Evolutionary conservation across 768 basidiomycete genomes (phyloP).

Genomic region (Chalciporus pseudorubinellus): DNA sequence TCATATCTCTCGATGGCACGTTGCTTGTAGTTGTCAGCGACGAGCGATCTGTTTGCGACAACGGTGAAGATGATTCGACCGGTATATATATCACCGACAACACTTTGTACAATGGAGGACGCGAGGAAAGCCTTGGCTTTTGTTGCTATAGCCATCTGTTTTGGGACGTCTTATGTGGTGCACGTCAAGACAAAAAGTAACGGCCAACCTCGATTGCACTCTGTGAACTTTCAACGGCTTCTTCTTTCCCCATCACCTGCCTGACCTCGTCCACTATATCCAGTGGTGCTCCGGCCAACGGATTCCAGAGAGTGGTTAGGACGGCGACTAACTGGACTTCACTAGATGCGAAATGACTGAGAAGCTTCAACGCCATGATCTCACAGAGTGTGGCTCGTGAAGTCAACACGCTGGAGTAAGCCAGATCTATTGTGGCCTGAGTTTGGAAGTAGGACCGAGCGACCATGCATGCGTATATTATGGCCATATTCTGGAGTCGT

Average conservation of each 20-base stretch:
- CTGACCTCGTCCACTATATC: conserved; percentile 70
- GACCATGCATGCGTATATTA: conserved; percentile 75
- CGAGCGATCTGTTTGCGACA: conserved; percentile 63
- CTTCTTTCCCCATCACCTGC: conserved; percentile 51
- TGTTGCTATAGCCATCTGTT: conserved; percentile 85
- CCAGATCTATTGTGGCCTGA: conserved; percentile 66
- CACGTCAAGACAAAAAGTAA: neutral
- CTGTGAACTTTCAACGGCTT: conserved; percentile 59
- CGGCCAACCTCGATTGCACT: conserved; percentile 80
- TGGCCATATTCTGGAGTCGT: conserved; percentile 67
- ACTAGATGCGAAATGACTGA: conserved; percentile 68
- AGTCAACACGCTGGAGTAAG: conserved; percentile 70
- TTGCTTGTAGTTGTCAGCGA: conserved; percentile 89
- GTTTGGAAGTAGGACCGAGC: conserved; percentile 76
- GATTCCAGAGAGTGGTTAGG: conserved; percentile 81
- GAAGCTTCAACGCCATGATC: conserved; percentile 83
- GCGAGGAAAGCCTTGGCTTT: conserved; percentile 81
- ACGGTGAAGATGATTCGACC: conserved; percentile 73
- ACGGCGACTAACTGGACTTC: conserved; percentile 75
- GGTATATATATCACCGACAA: conserved; percentile 83
- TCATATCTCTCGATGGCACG: conserved; percentile 74
- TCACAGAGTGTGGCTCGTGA: conserved; percentile 81
- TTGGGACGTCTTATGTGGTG: neutral
- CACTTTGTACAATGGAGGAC: conserved; percentile 78
- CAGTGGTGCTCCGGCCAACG: conserved; percentile 70